Percentiles rank a stretch among this genome's conserved stretches.
Conservation (phyloP, 1,284 basidiomycete genomes). For the Apiotrichum laibachii region DNA sequence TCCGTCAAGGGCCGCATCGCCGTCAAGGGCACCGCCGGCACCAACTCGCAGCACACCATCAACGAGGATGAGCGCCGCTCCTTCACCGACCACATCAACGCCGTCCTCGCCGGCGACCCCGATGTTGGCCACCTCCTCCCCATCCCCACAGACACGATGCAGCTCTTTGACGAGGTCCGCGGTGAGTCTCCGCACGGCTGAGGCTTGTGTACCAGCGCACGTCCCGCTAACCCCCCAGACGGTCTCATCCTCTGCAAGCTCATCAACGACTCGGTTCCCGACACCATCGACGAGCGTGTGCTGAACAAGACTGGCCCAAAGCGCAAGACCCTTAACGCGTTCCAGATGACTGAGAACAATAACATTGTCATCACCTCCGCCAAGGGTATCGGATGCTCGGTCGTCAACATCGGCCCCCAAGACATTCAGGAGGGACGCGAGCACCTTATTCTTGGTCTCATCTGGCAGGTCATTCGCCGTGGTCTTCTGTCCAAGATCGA, state of each 20-base stretch:
- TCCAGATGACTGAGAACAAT: slow-evolving; percentile 99
- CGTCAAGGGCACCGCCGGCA: slow-evolving; percentile 84
- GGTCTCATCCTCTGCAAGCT: slow-evolving; percentile 96
- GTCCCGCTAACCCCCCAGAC: slow-evolving; percentile 55
- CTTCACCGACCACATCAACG: slow-evolving; percentile 97
- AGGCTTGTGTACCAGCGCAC: not conserved
- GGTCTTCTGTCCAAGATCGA: slow-evolving; percentile 93
- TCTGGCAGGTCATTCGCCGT: slow-evolving; percentile 96
- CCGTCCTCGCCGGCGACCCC: slow-evolving; percentile 78
- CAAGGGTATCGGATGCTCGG: slow-evolving; percentile 95
- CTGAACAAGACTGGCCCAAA: slow-evolving; percentile 77
- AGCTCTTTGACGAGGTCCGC: slow-evolving; percentile 94
- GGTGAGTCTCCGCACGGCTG: slow-evolving; percentile 41
- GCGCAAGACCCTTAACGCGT: slow-evolving; percentile 71
- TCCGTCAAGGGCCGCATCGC: slow-evolving; percentile 84
- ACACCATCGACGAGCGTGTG: slow-evolving; percentile 98
- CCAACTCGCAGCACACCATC: slow-evolving; percentile 95
- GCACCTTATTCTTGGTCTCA: slow-evolving; percentile 95
- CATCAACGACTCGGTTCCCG: slow-evolving; percentile 97
- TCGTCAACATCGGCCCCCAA: slow-evolving; percentile 94
- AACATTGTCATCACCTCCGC: slow-evolving; percentile 98
- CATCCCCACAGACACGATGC: slow-evolving; percentile 97
- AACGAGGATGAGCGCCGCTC: slow-evolving; percentile 95
- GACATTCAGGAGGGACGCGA: slow-evolving; percentile 92
- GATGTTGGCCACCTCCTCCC: slow-evolving; percentile 82